Evolutionary conservation across 768 basidiomycete species (phyloP).

Genomic region (Tephrocybe sp.): DNA sequence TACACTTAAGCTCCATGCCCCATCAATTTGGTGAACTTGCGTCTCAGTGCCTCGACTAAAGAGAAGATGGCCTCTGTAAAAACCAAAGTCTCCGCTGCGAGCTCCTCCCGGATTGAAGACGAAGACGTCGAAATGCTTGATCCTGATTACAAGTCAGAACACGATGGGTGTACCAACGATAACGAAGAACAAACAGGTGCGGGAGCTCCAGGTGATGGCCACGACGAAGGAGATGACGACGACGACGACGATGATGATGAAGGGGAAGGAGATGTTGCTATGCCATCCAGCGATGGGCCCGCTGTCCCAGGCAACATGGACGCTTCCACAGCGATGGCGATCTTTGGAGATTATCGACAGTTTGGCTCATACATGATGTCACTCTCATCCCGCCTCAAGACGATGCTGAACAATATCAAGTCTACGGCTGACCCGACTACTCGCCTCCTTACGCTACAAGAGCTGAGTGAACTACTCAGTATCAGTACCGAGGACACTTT

Average conservation of each 20-base stretch:
- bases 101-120: conserved; percentile 64
- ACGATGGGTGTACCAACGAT: conserved; percentile 44
- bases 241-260: conserved; percentile 52
- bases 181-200: conserved; percentile 31
- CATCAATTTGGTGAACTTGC: conserved; percentile 14
- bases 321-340: conserved; percentile 73
- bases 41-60: conserved; percentile 43
- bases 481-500: conserved; percentile 98
- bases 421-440: conserved; percentile 80
- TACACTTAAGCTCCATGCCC: conserved; percentile 2
- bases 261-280: conserved; percentile 34
- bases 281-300: conserved; percentile 38
- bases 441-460: conserved; percentile 87
- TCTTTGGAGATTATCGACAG: conserved; percentile 85
- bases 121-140: conserved; percentile 82
- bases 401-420: conserved; percentile 88
- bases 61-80: conserved; percentile 65
- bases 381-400: conserved; percentile 84
- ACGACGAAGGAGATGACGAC: conserved; percentile 37
- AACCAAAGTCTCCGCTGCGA: conserved; percentile 56
- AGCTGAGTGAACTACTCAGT: conserved; percentile 90
- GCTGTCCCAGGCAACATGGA: conserved; percentile 57
- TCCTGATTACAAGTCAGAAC: conserved; percentile 55
- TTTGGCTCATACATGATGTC: conserved; percentile 93
- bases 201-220: conserved; percentile 43